phyloP scores from a whole-genome alignment of 2,329 filamentous ascomycete species.

The Diaporthe citri region DNA sequence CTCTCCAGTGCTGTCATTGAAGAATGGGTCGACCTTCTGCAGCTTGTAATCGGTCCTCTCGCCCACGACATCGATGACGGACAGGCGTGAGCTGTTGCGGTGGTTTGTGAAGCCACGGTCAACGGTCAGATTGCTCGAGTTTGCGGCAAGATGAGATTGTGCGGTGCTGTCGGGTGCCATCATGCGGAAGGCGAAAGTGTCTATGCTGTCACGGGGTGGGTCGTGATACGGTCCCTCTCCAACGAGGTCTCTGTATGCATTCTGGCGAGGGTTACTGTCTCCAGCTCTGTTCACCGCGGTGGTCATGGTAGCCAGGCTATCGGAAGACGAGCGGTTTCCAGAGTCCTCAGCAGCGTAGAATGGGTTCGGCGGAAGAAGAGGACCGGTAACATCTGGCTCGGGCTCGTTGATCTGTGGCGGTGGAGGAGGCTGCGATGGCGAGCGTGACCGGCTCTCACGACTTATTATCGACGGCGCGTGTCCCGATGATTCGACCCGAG shows the following conservation, averaged over 20 bases:
- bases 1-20: conserved; percentile 73
- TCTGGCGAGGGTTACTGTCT: background rate
- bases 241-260: conserved; percentile 7
- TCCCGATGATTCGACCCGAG: conserved; percentile 24
- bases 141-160: background rate
- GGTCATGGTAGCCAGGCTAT: conserved; percentile 35
- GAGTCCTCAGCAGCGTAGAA: conserved; percentile 18
- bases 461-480: conserved; percentile 4
- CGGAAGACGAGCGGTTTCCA: conserved; percentile 31
- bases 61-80: conserved; percentile 68
- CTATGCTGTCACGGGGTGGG: conserved; percentile 43
- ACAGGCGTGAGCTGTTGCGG: conserved; percentile 60
- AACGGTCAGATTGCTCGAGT: conserved; percentile 36
- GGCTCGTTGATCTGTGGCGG: conserved; percentile 28
- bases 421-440: conserved; percentile 5
- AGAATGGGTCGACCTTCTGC: conserved; percentile 76
- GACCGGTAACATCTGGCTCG: background rate
- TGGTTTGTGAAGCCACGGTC: conserved; percentile 42
- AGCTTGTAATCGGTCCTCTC: conserved; percentile 72
- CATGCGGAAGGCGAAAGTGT: conserved; percentile 47
- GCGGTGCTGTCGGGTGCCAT: conserved; percentile 42
- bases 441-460: conserved; percentile 2
- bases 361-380: conserved; percentile 29
- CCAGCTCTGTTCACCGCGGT: conserved; percentile 8
- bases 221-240: conserved; percentile 3